Percentiles rank a stretch among this genome's conserved stretches.
These are phyloP conservation scores for Citrus glauca DNA, from an alignment of 345 rosid species.

Conservation along the genomic window DNA sequence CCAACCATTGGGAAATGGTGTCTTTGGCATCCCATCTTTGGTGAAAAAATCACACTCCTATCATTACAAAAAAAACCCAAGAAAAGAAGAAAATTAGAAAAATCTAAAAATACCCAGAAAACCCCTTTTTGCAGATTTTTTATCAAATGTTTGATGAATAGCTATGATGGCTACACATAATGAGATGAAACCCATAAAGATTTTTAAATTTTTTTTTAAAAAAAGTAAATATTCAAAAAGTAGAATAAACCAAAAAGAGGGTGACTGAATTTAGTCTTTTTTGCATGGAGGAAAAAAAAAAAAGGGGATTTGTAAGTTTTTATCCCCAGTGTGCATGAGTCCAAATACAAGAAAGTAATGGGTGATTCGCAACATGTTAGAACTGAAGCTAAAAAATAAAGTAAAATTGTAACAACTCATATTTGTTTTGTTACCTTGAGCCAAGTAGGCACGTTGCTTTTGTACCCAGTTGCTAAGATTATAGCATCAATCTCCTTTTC, in stretches of 20 bases:
- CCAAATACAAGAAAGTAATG: slow-evolving; percentile 37
- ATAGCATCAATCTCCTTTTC: slow-evolving; percentile 71
- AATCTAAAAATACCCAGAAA: not conserved
- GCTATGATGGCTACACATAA: slow-evolving; percentile 16
- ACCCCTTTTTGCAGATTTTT: not conserved
- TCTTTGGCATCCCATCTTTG: slow-evolving; percentile 75
- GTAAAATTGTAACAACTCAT: slow-evolving; percentile 3
- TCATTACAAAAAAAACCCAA: not conserved
- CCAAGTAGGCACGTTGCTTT: slow-evolving; percentile 90
- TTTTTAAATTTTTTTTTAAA: not conserved
- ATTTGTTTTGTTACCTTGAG: slow-evolving; percentile 51
- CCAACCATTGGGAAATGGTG: slow-evolving; percentile 82
- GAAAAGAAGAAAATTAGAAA: not conserved
- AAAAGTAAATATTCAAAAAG: slow-evolving; percentile 4
- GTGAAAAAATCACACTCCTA: slow-evolving; percentile 68
- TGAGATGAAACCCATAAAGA: not conserved
- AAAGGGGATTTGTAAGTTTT: slow-evolving; percentile 30
- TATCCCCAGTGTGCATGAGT: slow-evolving; percentile 24
- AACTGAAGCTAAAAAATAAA: slow-evolving; percentile 26
- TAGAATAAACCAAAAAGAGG: slow-evolving; percentile 18
- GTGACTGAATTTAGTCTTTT: slow-evolving; percentile 25
- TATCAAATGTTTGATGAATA: not conserved
- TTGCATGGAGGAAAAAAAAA: slow-evolving; percentile 32
- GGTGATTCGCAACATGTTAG: slow-evolving; percentile 37
- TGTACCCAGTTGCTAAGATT: slow-evolving; percentile 88